Evolutionary conservation across 768 basidiomycete species (phyloP).

Genomic region (Tylopilus subfusipes): DNA sequence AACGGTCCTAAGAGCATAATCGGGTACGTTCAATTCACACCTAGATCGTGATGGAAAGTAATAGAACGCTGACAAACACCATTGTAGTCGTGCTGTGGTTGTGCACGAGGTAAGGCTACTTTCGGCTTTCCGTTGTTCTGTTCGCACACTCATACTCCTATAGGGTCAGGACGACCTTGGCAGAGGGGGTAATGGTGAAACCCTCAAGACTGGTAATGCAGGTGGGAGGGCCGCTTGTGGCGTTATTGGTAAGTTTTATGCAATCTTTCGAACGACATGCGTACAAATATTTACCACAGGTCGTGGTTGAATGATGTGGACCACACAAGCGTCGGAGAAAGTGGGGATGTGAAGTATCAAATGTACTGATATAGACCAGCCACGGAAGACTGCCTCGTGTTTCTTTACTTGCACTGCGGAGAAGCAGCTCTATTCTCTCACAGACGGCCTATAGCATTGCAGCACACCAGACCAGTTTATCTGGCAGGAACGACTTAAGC

Average conservation of each 20-base stretch:
- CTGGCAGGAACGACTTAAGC: background rate
- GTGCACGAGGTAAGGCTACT: slow-evolving; percentile 56
- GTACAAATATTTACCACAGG: slow-evolving; percentile 11
- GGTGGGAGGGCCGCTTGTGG: slow-evolving; percentile 78
- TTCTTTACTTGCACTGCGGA: slow-evolving; percentile 12
- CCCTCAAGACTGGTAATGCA: slow-evolving; percentile 76
- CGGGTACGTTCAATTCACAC: slow-evolving; percentile 45
- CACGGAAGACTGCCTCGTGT: slow-evolving; percentile 6
- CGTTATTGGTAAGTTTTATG: slow-evolving; percentile 55
- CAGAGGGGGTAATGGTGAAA: slow-evolving; percentile 62
- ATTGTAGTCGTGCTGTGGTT: slow-evolving; percentile 61
- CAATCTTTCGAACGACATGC: background rate
- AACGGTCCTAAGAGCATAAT: slow-evolving; percentile 66
- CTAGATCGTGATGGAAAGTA: background rate
- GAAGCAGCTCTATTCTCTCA: slow-evolving; percentile 2
- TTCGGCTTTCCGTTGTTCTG: background rate
- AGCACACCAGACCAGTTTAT: background rate
- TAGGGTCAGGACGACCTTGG: slow-evolving; percentile 80
- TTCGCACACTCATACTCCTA: slow-evolving; percentile 7
- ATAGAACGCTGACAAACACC: slow-evolving; percentile 2
- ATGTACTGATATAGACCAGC: slow-evolving; percentile 4
- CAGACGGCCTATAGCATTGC: background rate
- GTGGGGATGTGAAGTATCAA: background rate
- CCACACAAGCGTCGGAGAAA: background rate
- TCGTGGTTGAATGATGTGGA: slow-evolving; percentile 13